phyloP scores from a whole-genome alignment of 2,329 filamentous ascomycete genomes.

The Cladosporium sp. region DNA sequence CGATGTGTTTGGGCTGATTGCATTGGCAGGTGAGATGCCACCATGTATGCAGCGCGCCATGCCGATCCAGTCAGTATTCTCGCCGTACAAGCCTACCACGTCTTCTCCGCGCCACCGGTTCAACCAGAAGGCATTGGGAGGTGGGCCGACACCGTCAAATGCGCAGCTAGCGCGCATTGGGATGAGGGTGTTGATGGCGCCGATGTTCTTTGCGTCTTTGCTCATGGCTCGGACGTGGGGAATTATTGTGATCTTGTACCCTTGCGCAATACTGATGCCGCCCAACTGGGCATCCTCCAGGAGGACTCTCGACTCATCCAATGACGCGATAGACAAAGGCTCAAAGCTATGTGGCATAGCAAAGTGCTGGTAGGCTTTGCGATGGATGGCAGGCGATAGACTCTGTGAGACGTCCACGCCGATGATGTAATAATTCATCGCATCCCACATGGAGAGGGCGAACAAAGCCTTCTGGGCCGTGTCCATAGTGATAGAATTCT shows the following conservation, averaged over 20 bases:
- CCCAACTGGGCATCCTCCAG: background rate
- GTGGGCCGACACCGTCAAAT: background rate
- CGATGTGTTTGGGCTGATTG: background rate
- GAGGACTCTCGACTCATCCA: background rate
- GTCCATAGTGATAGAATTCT: background rate
- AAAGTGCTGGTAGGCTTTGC: slow-evolving; percentile 1
- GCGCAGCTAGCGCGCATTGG: background rate
- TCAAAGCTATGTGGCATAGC: background rate
- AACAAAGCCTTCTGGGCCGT: background rate
- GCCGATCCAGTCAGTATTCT: background rate
- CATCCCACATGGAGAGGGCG: background rate
- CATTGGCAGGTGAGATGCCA: background rate
- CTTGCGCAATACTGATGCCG: slow-evolving; percentile 1
- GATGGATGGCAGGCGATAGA: background rate
- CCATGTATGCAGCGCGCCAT: slow-evolving; percentile 1
- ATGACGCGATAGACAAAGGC: background rate
- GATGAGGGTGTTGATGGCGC: background rate
- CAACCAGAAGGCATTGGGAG: background rate
- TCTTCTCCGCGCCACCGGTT: background rate
- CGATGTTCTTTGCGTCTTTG: background rate
- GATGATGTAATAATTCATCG: background rate
- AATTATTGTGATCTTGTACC: background rate
- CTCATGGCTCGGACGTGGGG: background rate
- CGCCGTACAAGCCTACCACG: background rate
- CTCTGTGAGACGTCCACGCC: background rate